A percentile compares a stretch with the other conserved stretches of the same genome.
Evolutionary conservation across 192 early-diverging fungal species (phyloP).

Genomic region (Entomortierella lignicola): DNA sequence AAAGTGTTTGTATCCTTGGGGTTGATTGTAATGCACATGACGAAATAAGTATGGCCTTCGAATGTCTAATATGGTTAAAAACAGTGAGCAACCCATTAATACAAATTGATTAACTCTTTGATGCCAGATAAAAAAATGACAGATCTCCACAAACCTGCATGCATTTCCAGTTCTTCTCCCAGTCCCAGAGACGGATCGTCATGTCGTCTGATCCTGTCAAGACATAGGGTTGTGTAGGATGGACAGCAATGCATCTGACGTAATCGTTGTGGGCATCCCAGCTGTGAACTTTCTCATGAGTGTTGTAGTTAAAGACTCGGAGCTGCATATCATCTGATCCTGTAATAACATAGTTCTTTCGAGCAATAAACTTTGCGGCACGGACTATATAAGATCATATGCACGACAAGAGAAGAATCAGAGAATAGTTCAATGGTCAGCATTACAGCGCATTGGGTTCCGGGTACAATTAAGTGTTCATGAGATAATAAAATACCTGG

Average conservation of each 20-base stretch:
- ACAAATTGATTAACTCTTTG: too few relatives aligned
- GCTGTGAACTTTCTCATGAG: constrained; percentile 94
- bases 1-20: constrained; percentile 99
- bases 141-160: constrained; percentile 70
- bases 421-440: too few relatives aligned
- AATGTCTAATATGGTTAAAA: constrained; percentile 70
- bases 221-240: constrained; percentile 94
- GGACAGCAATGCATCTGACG: constrained; percentile 95
- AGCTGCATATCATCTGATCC: constrained; percentile 98
- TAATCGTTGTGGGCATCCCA: constrained; percentile 99
- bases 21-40: constrained; percentile 97
- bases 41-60: constrained; percentile 97
- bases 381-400: constrained; percentile 81
- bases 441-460: too few relatives aligned
- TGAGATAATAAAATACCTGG: too few relatives aligned
- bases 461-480: too few relatives aligned
- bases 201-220: constrained; percentile 97
- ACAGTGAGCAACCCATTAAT: too few relatives aligned
- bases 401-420: too few relatives aligned
- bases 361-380: constrained; percentile 95
- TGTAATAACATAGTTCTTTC: constrained; percentile 97
- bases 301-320: constrained; percentile 99
- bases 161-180: constrained; percentile 99
- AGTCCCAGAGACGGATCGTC: constrained; percentile 99
- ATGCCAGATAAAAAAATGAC: neutral